phyloP scores from a whole-genome alignment of 2,329 filamentous ascomycete genomes.

The Talaromyces sp. region DNA sequence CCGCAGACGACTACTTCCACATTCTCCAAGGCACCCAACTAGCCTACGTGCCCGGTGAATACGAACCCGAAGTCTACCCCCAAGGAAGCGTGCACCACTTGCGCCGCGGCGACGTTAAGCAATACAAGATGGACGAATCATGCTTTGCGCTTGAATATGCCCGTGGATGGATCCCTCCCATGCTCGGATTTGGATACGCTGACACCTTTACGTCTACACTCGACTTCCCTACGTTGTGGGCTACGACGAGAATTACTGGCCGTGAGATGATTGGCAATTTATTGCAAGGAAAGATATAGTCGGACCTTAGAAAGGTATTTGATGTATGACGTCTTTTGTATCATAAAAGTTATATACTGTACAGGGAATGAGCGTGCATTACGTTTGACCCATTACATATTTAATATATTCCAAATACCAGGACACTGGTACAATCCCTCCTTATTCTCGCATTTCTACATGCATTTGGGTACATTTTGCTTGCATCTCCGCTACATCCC shows the following conservation, averaged over 20 bases:
- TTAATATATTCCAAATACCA: neutral
- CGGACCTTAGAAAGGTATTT: too few species aligned
- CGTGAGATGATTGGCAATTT: constrained; percentile 74
- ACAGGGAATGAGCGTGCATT: neutral
- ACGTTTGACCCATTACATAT: neutral
- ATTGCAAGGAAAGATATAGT: constrained; percentile 65
- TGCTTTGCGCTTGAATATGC: constrained; percentile 42
- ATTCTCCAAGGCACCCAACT: constrained; percentile 58
- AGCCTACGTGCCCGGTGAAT: constrained; percentile 37
- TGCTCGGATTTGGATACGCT: constrained; percentile 86
- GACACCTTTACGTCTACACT: constrained; percentile 77
- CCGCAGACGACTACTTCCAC: constrained; percentile 91
- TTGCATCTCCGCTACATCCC: neutral
- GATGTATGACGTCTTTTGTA: neutral
- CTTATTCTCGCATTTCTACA: neutral
- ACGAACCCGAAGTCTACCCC: constrained; percentile 38
- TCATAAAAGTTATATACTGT: neutral
- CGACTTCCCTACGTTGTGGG: constrained; percentile 80
- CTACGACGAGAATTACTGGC: constrained; percentile 69
- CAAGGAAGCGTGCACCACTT: constrained; percentile 39
- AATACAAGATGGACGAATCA: constrained; percentile 56
- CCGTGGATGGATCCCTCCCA: constrained; percentile 81
- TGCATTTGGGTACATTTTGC: neutral
- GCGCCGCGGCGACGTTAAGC: constrained; percentile 65
- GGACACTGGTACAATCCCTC: neutral